Percentiles rank a stretch among this genome's conserved stretches.
Evolutionary conservation across 352 stramenopile genomes (phyloP).

Genomic region (Globisporangium emineosum): DNA sequence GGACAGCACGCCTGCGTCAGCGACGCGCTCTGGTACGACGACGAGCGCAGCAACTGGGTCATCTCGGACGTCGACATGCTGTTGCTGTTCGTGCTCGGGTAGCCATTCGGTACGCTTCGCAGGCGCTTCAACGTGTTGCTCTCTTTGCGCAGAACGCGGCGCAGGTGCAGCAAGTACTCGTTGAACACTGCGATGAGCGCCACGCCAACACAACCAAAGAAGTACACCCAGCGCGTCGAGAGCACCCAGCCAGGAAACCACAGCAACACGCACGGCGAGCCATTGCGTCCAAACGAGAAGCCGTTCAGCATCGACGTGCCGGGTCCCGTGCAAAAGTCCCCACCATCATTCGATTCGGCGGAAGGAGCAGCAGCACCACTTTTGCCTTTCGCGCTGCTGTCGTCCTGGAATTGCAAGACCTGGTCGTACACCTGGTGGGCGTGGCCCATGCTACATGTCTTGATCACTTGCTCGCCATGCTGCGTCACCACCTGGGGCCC

Average conservation of each 20-base stretch:
- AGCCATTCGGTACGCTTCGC: slow-evolving; percentile 9
- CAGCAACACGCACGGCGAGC: slow-evolving; percentile 54
- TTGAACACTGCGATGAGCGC: slow-evolving; percentile 63
- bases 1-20: slow-evolving; percentile 35
- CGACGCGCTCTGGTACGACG: slow-evolving; percentile 27
- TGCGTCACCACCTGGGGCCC: slow-evolving; percentile 51
- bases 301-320: slow-evolving; percentile 79
- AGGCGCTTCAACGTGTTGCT: slow-evolving; percentile 45
- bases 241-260: slow-evolving; percentile 78
- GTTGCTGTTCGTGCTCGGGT: slow-evolving; percentile 13
- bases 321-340: slow-evolving; percentile 48
- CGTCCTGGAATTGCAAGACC: slow-evolving; percentile 40
- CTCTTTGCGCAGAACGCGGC: slow-evolving; percentile 60
- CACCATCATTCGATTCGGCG: background rate
- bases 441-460: slow-evolving; percentile 70
- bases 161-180: slow-evolving; percentile 69
- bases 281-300: slow-evolving; percentile 41
- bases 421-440: slow-evolving; percentile 58
- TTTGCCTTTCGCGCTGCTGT: background rate
- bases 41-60: slow-evolving; percentile 42
- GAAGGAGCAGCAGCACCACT: background rate
- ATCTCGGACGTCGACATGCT: slow-evolving; percentile 20
- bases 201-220: slow-evolving; percentile 49
- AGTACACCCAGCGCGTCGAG: slow-evolving; percentile 47
- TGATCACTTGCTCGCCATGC: slow-evolving; percentile 57